Conservation (phyloP, 106 monocot genomes). For the Posidonia australis region DNA sequence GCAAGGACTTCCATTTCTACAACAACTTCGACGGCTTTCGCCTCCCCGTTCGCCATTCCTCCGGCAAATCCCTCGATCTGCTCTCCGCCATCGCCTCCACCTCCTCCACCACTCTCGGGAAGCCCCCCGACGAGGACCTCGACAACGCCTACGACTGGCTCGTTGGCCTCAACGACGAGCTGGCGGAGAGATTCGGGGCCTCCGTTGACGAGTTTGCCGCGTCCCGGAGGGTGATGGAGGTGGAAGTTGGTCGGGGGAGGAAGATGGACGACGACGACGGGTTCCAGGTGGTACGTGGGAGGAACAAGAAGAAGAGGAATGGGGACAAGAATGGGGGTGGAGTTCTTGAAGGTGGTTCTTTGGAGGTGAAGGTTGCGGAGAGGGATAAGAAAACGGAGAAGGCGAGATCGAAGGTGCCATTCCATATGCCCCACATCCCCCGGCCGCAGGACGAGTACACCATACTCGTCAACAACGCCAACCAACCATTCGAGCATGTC, state of each 20-base stretch:
- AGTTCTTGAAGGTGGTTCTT: not conserved
- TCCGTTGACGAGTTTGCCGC: constrained; percentile 71
- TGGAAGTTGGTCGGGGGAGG: constrained; percentile 5
- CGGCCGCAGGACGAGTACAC: constrained; percentile 63
- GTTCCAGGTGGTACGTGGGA: constrained; percentile 63
- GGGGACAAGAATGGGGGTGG: constrained; percentile 6
- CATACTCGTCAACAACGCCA: constrained; percentile 76
- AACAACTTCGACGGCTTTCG: constrained; percentile 58
- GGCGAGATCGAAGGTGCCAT: constrained; percentile 44
- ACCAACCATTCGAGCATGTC: constrained; percentile 77
- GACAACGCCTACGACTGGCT: constrained; percentile 55
- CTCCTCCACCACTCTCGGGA: constrained; percentile 9
- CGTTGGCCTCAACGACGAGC: constrained; percentile 61
- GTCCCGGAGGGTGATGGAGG: constrained; percentile 46
- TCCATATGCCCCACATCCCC: constrained; percentile 61
- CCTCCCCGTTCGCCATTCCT: constrained; percentile 23
- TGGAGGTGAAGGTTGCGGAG: constrained; percentile 41
- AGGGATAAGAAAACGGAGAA: constrained; percentile 44
- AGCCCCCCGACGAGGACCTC: constrained; percentile 27
- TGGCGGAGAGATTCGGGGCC: constrained; percentile 40
- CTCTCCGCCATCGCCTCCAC: constrained; percentile 24
- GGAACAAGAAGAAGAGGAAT: constrained; percentile 47
- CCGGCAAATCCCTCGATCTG: constrained; percentile 13
- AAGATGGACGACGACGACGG: constrained; percentile 28
- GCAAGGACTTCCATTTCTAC: constrained; percentile 68